Percentiles rank a stretch among this genome's conserved stretches.
Evolutionary conservation across 2,329 filamentous ascomycete species (phyloP).

Genomic region (Stachybotrys chartarum): DNA sequence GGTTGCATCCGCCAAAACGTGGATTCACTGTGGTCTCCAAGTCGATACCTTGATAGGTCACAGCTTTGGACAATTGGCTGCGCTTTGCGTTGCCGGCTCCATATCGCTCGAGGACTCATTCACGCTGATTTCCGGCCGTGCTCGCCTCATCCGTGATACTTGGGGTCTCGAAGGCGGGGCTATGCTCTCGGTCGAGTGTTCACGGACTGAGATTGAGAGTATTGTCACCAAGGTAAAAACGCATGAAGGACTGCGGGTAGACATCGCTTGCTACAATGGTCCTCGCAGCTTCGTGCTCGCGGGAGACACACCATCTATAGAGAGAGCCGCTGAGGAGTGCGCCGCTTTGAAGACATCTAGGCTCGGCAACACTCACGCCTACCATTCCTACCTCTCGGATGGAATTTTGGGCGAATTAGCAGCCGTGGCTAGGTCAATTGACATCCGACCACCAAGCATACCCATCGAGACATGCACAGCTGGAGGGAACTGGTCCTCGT

Average conservation of each 20-base stretch:
- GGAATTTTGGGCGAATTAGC: conserved; percentile 4
- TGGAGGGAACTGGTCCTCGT: conserved; percentile 7
- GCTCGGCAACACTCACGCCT: conserved; percentile 5
- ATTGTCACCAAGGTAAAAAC: not conserved
- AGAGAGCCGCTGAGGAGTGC: not conserved
- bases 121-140: conserved; percentile 20
- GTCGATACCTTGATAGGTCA: conserved; percentile 20
- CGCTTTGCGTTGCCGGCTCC: conserved; percentile 22
- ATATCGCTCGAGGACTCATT: conserved; percentile 22
- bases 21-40: conserved; percentile 8
- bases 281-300: conserved; percentile 20
- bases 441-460: conserved; percentile 2
- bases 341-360: not conserved
- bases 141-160: conserved; percentile 18
- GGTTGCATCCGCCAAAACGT: conserved; percentile 6
- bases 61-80: conserved; percentile 31
- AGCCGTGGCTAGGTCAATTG: not conserved
- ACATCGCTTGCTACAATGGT: conserved; percentile 26
- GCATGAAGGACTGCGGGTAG: not conserved
- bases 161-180: conserved; percentile 26
- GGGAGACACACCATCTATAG: conserved; percentile 15
- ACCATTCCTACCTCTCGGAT: conserved; percentile 6
- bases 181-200: conserved; percentile 21
- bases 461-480: conserved; percentile 6
- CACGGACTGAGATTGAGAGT: conserved; percentile 2